These are phyloP conservation scores for Wickerhamiella sorbophila DNA, from an alignment of 805 yeast genomes.

Conservation along the genomic window DNA sequence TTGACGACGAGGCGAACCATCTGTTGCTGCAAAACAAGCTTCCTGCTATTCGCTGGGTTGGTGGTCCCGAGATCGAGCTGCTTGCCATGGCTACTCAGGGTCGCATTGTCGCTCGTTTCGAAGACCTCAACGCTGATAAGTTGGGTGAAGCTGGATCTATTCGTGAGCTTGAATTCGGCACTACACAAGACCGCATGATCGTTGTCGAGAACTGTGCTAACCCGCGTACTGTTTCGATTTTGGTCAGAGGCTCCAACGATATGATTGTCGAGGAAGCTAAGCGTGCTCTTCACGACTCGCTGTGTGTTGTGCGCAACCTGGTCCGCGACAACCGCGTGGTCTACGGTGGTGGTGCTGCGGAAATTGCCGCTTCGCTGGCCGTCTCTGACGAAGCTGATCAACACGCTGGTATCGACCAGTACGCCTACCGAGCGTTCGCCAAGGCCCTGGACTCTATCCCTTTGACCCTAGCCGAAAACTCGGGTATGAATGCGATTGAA, in stretches of 20 bases:
- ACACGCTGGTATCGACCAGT: constrained; percentile 91
- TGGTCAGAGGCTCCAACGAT: constrained; percentile 88
- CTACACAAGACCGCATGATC: constrained; percentile 91
- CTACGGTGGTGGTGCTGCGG: constrained; percentile 99
- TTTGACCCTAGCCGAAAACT: constrained; percentile 90
- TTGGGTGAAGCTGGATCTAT: constrained; percentile 80
- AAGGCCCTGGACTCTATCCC: constrained; percentile 85
- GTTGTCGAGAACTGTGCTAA: constrained; percentile 83
- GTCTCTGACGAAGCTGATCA: constrained; percentile 84
- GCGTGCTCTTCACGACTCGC: constrained; percentile 90
- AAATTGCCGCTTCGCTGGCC: constrained; percentile 81
- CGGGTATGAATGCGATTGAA: constrained; percentile 90
- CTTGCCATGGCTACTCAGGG: constrained; percentile 97
- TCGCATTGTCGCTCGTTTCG: constrained; percentile 92
- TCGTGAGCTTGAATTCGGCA: constrained; percentile 84
- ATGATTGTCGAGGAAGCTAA: constrained; percentile 97
- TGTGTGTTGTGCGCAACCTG: constrained; percentile 94
- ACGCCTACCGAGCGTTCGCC: constrained; percentile 92
- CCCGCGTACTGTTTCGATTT: constrained; percentile 79
- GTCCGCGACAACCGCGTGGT: constrained; percentile 85
- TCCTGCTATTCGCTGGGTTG: constrained; percentile 98
- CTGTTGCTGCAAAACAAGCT: constrained; percentile 71
- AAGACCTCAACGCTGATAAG: constrained; percentile 69
- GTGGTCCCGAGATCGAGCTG: constrained; percentile 90
- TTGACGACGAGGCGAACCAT: constrained; percentile 97